These are phyloP conservation scores for Pouteria campechiana DNA, from an alignment of 179 eudicot genomes.

Conservation along the genomic window DNA sequence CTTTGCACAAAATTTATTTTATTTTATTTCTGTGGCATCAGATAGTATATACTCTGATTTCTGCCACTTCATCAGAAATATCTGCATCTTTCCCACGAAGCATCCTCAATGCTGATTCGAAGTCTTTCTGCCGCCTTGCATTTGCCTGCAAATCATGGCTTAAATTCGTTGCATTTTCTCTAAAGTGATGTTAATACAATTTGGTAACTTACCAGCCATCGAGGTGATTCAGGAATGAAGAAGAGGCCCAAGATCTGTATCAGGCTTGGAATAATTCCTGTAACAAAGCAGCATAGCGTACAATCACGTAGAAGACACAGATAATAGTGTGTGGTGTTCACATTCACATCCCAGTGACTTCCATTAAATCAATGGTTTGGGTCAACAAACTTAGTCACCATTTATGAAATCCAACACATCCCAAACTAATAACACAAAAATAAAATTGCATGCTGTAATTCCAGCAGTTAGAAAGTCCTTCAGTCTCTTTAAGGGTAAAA, in stretches of 20 bases:
- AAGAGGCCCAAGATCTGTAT: conserved; percentile 57
- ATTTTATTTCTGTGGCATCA: neutral
- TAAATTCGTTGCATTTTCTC: neutral
- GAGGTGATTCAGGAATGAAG: conserved; percentile 86
- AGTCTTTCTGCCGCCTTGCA: conserved; percentile 5
- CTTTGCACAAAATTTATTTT: neutral
- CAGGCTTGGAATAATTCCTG: conserved; percentile 67
- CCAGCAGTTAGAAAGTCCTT: too few species aligned
- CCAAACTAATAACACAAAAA: too few species aligned
- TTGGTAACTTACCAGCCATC: conserved; percentile 68
- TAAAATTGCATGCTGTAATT: too few species aligned
- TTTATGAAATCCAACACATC: too few species aligned
- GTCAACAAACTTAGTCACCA: too few species aligned
- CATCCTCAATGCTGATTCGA: conserved; percentile 3
- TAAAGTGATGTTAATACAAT: neutral
- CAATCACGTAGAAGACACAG: neutral
- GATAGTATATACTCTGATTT: conserved; percentile 15
- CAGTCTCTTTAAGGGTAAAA: too few species aligned
- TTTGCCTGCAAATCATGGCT: conserved; percentile 2
- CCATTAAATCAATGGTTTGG: too few species aligned
- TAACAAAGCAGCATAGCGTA: neutral
- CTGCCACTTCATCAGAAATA: conserved; percentile 11
- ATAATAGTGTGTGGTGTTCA: too few species aligned
- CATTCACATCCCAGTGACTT: too few species aligned
- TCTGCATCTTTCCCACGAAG: conserved; percentile 12